Conservation (phyloP, 371 early-diverging fungal genomes). For the Mortierella sp. region DNA sequence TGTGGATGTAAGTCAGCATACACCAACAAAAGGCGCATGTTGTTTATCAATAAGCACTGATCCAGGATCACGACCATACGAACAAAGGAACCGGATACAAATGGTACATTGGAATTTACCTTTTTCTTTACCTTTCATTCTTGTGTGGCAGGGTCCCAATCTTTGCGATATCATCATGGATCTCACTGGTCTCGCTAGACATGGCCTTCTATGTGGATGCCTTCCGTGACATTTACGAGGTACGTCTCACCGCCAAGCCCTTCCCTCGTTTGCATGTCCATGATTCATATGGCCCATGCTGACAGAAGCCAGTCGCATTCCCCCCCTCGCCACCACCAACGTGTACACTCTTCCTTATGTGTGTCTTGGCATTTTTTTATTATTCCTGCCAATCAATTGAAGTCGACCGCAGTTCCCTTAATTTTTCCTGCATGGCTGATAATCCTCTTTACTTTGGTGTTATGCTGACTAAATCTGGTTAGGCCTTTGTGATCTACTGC, state of each 20-base stretch:
- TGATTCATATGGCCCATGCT: slow-evolving; percentile 2
- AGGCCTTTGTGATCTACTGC: slow-evolving; percentile 96
- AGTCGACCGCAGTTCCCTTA: neutral
- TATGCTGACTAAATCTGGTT: slow-evolving; percentile 14
- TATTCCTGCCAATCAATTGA: neutral
- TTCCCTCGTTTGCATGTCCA: neutral
- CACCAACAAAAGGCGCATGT: neutral
- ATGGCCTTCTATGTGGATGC: slow-evolving; percentile 92
- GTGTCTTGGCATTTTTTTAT: slow-evolving; percentile 1
- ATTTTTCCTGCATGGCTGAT: slow-evolving; percentile 7
- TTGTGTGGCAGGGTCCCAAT: slow-evolving; percentile 82
- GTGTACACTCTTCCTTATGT: no score
- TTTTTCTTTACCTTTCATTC: neutral
- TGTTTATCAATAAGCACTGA: neutral
- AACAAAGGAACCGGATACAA: neutral
- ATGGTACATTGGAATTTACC: neutral
- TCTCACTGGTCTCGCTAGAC: slow-evolving; percentile 79
- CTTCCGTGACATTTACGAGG: slow-evolving; percentile 95
- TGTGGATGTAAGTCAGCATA: slow-evolving; percentile 81
- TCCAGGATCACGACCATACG: neutral
- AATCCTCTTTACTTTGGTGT: neutral
- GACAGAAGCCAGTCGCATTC: neutral
- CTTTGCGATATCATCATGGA: slow-evolving; percentile 90
- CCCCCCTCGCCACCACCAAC: neutral
- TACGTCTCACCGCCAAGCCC: slow-evolving; percentile 27